Base-by-base conservation (phyloP, 2,329 filamentous ascomycete species). In the Nigrospora osmanthi region DNA sequence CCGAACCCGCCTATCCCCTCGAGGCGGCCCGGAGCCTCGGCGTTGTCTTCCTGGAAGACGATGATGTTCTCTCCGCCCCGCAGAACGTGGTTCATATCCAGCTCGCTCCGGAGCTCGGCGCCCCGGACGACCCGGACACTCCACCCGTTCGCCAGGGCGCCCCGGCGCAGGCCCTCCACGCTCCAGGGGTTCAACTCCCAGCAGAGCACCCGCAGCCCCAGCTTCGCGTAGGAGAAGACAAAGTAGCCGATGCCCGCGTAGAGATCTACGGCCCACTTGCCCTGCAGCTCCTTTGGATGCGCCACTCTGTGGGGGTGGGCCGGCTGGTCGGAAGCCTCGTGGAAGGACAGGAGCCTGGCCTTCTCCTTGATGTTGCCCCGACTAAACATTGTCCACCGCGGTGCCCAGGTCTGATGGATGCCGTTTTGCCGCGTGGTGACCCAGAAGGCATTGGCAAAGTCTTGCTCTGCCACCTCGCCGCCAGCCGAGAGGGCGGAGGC, bases 161-260 rank as follows among this genome's bases (percentile, higher is more conserved):
- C 91, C 52, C 87, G 78, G 23, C 81, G 73, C 58, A 97, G 63
- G 0, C 87, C 89, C 67, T 96, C 89, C 32, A 95, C 77, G 52
- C 83, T 89, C 83, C 90, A 87, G 0, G 85, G 83, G 61, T 95
- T 96, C 38, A 96, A 70, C 64, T 97, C 91, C 86, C 88, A 97
- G 54, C 89, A 87, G 36, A 93, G 69, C 1, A 96, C 84, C 40
- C 76, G 68, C 56, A 90, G 68, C 0, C 88, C 89, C 15, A 84
- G 76, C 47, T 70, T 73, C 7, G 83, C 76, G 64, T 95, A 96
- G 31, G 81, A 86, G 58, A 96, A 95, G 4, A 85, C 80, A 65
- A 97, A 96, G 65, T 96, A 96, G 6, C 91, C 91, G 52, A 96
- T 95, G 0, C 91, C 91, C 0, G 87, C 88, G 67, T 95, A 96